Evolutionary conservation across 23 red algal genomes (phyloP).

Genomic region (Gracilaria gracilis): DNA sequence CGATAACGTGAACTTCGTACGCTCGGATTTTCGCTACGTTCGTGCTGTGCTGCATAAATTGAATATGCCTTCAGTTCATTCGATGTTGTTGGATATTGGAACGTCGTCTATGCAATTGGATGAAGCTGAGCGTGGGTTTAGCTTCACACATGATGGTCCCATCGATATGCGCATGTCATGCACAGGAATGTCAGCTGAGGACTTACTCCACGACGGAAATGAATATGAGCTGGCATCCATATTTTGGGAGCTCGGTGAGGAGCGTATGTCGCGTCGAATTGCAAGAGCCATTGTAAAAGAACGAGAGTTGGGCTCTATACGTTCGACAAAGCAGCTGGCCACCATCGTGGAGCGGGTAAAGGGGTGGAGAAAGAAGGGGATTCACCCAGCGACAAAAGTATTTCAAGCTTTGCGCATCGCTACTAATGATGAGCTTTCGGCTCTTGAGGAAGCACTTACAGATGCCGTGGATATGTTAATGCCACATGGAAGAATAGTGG

Average conservation of each 20-base stretch:
- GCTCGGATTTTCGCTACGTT: constrained; percentile 78
- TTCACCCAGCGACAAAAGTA: constrained; percentile 94
- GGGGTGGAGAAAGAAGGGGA: constrained; percentile 48
- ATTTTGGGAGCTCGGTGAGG: constrained; percentile 89
- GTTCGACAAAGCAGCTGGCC: constrained; percentile 69
- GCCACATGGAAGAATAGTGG: constrained; percentile 69
- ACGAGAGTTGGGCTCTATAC: constrained; percentile 16
- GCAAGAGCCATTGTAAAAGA: constrained; percentile 66
- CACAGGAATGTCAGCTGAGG: constrained; percentile 60
- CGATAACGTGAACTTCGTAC: constrained; percentile 62
- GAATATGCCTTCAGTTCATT: constrained; percentile 43
- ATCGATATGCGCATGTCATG: constrained; percentile 96
- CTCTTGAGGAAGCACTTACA: constrained; percentile 58
- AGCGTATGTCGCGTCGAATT: constrained; percentile 62
- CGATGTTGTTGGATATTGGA: constrained; percentile 87
- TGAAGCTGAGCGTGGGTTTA: constrained; percentile 72
- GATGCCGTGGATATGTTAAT: constrained; percentile 17
- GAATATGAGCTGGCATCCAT: constrained; percentile 73
- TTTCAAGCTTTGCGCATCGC: constrained; percentile 97
- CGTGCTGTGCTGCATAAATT: constrained; percentile 21
- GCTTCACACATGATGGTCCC: constrained; percentile 86
- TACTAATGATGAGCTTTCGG: constrained; percentile 90
- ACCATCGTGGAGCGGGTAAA: constrained; percentile 49
- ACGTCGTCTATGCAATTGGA: constrained; percentile 98
- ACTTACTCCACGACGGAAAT: constrained; percentile 78